Evolutionary conservation across 2,329 filamentous ascomycete genomes (phyloP), one percentile per base, ranked within the genome.

Genomic region (Tolypocladium ovalisporum): DNA sequence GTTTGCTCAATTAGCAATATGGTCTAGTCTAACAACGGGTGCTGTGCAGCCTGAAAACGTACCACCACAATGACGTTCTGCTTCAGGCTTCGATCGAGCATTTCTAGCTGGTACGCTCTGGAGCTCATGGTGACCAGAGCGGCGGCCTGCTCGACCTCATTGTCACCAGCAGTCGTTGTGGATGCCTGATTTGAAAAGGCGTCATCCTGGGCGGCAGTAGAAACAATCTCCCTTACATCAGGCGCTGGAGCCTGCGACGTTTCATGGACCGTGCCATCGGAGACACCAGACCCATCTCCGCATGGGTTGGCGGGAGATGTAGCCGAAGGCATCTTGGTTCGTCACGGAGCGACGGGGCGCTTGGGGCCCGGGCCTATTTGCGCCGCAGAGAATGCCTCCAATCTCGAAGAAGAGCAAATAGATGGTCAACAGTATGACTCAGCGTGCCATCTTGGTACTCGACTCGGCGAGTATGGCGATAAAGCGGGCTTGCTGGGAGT

Each of bases 21-120:
- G 10, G 10, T 35, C 10, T 2, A 2, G 10, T 35, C 10, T 2
- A 2, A 10, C 19, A 7, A 22, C 19, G 39, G 4, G 15, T 44
- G 19, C 2, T 40, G 19, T 19, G 12, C 22, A 4, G 15, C 19
- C 2, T 27, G 27, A 29, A 37, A 39, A 70, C 77, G 60, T 73
- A 89, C 87, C 32, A 83, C 83, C 56, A 90, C 83, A 62, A 92
- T 89, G 36, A 87, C 81, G 67, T 91, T 92, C 52, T 78, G 74
- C 59, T 79, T 78, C 64, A 89, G 74, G 64, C 87, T 90, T 65
- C 82, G 79, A 58, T 86, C 79, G 56, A 89, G 76, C 88, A 93
- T 91, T 71, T 92, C 89, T 24, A 81, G 66, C 70, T 93, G 88
- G 64, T 92, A 93, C 1, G 79, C 81, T 52, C 87, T 74, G 22